Evolutionary conservation across 2,329 filamentous ascomycete species (phyloP).

Genomic region (Thelonectria rubi): DNA sequence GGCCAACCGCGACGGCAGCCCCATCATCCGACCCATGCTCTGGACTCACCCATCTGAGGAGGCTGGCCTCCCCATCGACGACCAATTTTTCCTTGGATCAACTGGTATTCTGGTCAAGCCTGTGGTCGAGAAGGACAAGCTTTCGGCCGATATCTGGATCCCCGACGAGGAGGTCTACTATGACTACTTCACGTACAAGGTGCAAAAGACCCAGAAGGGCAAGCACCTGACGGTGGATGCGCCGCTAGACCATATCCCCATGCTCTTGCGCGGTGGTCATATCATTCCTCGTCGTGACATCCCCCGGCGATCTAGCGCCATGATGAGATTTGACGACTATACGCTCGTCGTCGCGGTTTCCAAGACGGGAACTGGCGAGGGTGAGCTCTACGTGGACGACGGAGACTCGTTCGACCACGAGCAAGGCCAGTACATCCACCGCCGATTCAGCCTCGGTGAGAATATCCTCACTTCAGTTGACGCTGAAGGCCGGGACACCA

Average conservation of each 20-base stretch:
- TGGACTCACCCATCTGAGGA: slow-evolving; percentile 91
- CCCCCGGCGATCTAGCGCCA: slow-evolving; percentile 81
- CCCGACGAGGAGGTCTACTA: slow-evolving; percentile 91
- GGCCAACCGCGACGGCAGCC: slow-evolving; percentile 81
- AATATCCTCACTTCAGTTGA: slow-evolving; percentile 75
- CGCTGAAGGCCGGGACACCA: slow-evolving; percentile 62
- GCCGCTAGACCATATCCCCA: slow-evolving; percentile 84
- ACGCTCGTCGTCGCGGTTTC: slow-evolving; percentile 82
- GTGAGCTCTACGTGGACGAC: slow-evolving; percentile 90
- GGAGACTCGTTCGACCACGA: slow-evolving; percentile 92
- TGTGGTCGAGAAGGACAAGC: slow-evolving; percentile 79
- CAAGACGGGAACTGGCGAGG: slow-evolving; percentile 69
- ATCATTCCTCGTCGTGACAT: slow-evolving; percentile 90
- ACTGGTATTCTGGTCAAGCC: slow-evolving; percentile 95
- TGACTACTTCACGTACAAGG: slow-evolving; percentile 90
- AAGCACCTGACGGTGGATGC: slow-evolving; percentile 75
- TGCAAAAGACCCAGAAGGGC: slow-evolving; percentile 74
- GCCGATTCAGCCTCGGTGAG: slow-evolving; percentile 74
- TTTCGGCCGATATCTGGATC: slow-evolving; percentile 82
- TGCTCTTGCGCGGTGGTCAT: slow-evolving; percentile 93
- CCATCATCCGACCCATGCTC: slow-evolving; percentile 91
- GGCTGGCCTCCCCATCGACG: slow-evolving; percentile 85
- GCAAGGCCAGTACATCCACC: slow-evolving; percentile 87
- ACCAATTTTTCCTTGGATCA: slow-evolving; percentile 90
- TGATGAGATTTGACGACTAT: slow-evolving; percentile 96